Conservation (phyloP, 495 filamentous ascomycete genomes). For the Bryoglossum gracile region DNA sequence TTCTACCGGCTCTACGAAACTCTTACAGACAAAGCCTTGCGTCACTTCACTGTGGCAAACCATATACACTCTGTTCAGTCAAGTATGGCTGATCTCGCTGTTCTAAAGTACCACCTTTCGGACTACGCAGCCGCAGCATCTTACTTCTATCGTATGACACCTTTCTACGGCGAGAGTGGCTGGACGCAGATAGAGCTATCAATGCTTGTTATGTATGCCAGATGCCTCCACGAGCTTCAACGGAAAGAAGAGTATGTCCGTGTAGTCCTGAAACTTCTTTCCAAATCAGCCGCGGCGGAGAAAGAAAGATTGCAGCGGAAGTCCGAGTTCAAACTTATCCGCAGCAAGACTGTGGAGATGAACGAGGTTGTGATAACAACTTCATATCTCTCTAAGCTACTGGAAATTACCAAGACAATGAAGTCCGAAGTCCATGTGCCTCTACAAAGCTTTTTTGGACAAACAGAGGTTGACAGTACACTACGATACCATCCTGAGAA, state of each 20-base stretch:
- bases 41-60: conserved; percentile 68
- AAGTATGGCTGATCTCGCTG: conserved; percentile 77
- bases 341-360: conserved; percentile 30
- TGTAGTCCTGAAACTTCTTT: conserved; percentile 64
- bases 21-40: conserved; percentile 61
- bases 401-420: conserved; percentile 53
- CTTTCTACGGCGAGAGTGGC: conserved; percentile 70
- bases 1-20: conserved; percentile 63
- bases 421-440: conserved; percentile 59
- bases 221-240: conserved; percentile 70
- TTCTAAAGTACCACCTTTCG: conserved; percentile 65
- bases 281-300: conserved; percentile 59
- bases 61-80: conserved; percentile 67
- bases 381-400: conserved; percentile 58
- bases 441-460: conserved; percentile 64
- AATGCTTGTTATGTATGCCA: conserved; percentile 79
- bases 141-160: conserved; percentile 74
- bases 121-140: conserved; percentile 69
- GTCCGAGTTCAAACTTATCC: conserved; percentile 26
- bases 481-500: conserved; percentile 60
- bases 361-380: conserved; percentile 49
- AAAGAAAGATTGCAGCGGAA: conserved; percentile 38
- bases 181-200: conserved; percentile 76
- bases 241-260: conserved; percentile 74
- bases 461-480: conserved; percentile 60